phyloP scores from a whole-genome alignment of 2,329 filamentous ascomycete species.

The Aotearoamyces nothofagi region DNA sequence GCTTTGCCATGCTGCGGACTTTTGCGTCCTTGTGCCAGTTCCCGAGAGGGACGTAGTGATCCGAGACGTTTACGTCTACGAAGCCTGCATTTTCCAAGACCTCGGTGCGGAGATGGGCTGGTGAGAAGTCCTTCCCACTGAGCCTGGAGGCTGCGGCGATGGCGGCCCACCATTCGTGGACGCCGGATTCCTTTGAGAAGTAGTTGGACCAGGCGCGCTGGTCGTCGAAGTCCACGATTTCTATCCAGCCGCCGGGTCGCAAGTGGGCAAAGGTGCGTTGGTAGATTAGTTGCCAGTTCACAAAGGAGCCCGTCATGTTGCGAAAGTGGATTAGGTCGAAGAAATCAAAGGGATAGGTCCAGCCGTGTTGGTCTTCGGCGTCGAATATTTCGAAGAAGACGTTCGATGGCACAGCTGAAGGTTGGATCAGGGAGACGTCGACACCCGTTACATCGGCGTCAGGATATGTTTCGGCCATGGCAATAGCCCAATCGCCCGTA shows the following conservation, averaged over 20 bases:
- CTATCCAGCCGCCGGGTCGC: constrained; percentile 18
- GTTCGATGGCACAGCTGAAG: constrained; percentile 41
- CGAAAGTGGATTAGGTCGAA: constrained; percentile 48
- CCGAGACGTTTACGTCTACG: constrained; percentile 22
- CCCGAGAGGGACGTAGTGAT: constrained; percentile 14
- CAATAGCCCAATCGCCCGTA: constrained; percentile 47
- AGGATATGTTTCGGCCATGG: constrained; percentile 35
- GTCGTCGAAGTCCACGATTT: constrained; percentile 16
- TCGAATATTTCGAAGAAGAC: constrained; percentile 53
- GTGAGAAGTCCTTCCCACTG: constrained; percentile 9
- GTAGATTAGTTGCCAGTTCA: constrained; percentile 39
- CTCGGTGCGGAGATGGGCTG: constrained; percentile 11
- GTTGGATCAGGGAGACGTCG: constrained; percentile 44
- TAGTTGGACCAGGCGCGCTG: constrained; percentile 9
- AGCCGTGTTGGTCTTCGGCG: constrained; percentile 25
- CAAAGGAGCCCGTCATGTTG: constrained; percentile 39
- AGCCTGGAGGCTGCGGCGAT: constrained; percentile 9
- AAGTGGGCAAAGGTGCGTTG: constrained; percentile 27
- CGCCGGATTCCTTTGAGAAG: constrained; percentile 7
- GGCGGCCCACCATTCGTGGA: constrained; percentile 5
- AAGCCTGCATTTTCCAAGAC: constrained; percentile 24
- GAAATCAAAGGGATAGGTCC: constrained; percentile 33
- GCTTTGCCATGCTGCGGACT: constrained; percentile 10
- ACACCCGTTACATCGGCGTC: constrained; percentile 38
- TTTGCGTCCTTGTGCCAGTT: constrained; percentile 21